Evolutionary conservation across 768 basidiomycete species (phyloP).

Genomic region (Ramaria rubella): DNA sequence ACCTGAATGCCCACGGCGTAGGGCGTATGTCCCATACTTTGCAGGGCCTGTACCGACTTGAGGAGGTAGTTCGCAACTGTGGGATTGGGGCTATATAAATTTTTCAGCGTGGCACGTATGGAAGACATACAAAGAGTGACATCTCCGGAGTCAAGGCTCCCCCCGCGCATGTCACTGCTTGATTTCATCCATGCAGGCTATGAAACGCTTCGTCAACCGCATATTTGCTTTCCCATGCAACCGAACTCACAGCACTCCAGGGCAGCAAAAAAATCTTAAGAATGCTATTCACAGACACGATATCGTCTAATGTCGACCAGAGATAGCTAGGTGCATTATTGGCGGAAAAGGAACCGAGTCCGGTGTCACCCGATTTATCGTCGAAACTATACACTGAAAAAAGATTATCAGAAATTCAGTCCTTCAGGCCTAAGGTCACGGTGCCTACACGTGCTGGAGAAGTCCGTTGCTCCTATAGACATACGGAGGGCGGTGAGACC

Average conservation of each 20-base stretch:
- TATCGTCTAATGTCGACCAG: slow-evolving; percentile 59
- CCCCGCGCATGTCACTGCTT: slow-evolving; percentile 60
- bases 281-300: slow-evolving; percentile 47
- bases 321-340: slow-evolving; percentile 53
- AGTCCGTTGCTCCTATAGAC: slow-evolving; percentile 69
- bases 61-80: slow-evolving; percentile 68
- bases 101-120: neutral
- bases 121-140: slow-evolving; percentile 35
- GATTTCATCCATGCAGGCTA: slow-evolving; percentile 80
- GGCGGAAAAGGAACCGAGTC: slow-evolving; percentile 52
- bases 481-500: slow-evolving; percentile 66
- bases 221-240: neutral
- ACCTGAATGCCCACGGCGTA: slow-evolving; percentile 60
- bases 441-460: slow-evolving; percentile 47
- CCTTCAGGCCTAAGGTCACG: neutral
- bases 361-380: slow-evolving; percentile 54
- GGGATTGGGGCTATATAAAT: slow-evolving; percentile 2
- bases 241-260: slow-evolving; percentile 61
- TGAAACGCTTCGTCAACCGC: neutral
- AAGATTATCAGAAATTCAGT: neutral
- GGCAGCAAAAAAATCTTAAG: slow-evolving; percentile 55
- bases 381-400: slow-evolving; percentile 55
- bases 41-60: slow-evolving; percentile 65
- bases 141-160: slow-evolving; percentile 46
- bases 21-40: slow-evolving; percentile 48